Evolutionary conservation across 768 basidiomycete species (phyloP).

Genomic region (Kwoniella mangroviensis): DNA sequence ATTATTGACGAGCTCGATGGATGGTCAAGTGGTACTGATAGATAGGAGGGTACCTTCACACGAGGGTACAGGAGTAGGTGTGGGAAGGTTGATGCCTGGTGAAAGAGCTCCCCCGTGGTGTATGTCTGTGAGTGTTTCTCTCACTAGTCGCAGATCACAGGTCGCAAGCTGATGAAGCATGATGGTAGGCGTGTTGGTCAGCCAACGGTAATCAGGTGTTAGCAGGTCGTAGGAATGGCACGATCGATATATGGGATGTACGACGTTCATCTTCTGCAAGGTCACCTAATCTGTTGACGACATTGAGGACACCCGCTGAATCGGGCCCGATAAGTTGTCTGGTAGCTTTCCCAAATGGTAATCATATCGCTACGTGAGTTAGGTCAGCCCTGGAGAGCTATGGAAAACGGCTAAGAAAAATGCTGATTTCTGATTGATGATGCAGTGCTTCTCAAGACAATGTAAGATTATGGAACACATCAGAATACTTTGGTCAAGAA

Average conservation of each 20-base stretch:
- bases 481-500: slow-evolving; percentile 74
- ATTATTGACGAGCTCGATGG: slow-evolving; percentile 84
- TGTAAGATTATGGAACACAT: slow-evolving; percentile 88
- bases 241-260: slow-evolving; percentile 92
- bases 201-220: slow-evolving; percentile 83
- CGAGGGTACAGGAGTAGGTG: slow-evolving; percentile 65
- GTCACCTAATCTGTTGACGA: slow-evolving; percentile 79
- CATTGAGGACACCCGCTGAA: slow-evolving; percentile 79
- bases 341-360: slow-evolving; percentile 86
- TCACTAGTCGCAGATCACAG: background rate
- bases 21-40: slow-evolving; percentile 91
- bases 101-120: slow-evolving; percentile 97
- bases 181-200: slow-evolving; percentile 88
- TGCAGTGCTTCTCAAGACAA: slow-evolving; percentile 87
- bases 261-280: slow-evolving; percentile 68
- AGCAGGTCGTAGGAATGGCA: slow-evolving; percentile 86
- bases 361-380: slow-evolving; percentile 84
- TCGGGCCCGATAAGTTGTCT: slow-evolving; percentile 92
- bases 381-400: background rate
- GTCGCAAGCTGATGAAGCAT: background rate
- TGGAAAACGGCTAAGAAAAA: background rate
- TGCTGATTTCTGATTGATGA: background rate
- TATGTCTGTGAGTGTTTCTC: slow-evolving; percentile 70
- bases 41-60: slow-evolving; percentile 69
- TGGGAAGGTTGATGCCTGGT: slow-evolving; percentile 83